Evolutionary conservation across 768 basidiomycete species (phyloP).

Genomic region (Steccherinum ochraceum): DNA sequence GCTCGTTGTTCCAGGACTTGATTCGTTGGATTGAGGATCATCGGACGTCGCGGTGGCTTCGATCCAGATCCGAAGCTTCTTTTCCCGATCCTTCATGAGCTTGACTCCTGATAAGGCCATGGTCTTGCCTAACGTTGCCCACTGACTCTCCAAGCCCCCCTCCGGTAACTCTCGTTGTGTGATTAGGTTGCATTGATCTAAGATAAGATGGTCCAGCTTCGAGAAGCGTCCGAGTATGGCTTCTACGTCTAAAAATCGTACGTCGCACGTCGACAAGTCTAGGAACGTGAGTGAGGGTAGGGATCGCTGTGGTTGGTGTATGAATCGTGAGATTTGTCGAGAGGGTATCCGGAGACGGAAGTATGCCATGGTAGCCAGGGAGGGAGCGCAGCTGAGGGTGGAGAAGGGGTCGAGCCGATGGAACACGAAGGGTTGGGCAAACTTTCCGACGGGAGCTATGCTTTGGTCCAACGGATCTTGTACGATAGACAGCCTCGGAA

Average conservation of each 20-base stretch:
- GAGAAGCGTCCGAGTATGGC: slow-evolving; percentile 44
- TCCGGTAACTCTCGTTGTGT: slow-evolving; percentile 35
- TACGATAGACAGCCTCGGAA: slow-evolving; percentile 51
- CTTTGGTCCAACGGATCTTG: slow-evolving; percentile 54
- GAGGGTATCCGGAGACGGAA: slow-evolving; percentile 70
- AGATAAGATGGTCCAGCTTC: slow-evolving; percentile 53
- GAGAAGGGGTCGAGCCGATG: slow-evolving; percentile 60
- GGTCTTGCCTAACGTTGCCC: slow-evolving; percentile 52
- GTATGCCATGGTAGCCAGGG: slow-evolving; percentile 38
- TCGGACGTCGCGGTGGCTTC: slow-evolving; percentile 20
- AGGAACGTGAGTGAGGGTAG: slow-evolving; percentile 52
- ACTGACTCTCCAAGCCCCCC: slow-evolving; percentile 44
- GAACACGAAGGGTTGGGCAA: slow-evolving; percentile 88
- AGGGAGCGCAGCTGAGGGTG: slow-evolving; percentile 36
- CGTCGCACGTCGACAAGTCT: slow-evolving; percentile 68
- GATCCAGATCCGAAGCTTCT: slow-evolving; percentile 45
- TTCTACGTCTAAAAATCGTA: slow-evolving; percentile 50
- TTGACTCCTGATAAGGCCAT: slow-evolving; percentile 57
- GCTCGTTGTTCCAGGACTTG: neutral
- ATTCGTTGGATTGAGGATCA: neutral
- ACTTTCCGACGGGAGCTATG: slow-evolving; percentile 30
- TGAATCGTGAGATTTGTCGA: slow-evolving; percentile 44
- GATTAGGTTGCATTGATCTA: slow-evolving; percentile 48
- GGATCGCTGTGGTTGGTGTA: slow-evolving; percentile 22
- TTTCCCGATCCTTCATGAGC: slow-evolving; percentile 63